These are phyloP conservation scores for Cucumis sativus DNA, from an alignment of 306 rosid species.

Conservation along the genomic window DNA sequence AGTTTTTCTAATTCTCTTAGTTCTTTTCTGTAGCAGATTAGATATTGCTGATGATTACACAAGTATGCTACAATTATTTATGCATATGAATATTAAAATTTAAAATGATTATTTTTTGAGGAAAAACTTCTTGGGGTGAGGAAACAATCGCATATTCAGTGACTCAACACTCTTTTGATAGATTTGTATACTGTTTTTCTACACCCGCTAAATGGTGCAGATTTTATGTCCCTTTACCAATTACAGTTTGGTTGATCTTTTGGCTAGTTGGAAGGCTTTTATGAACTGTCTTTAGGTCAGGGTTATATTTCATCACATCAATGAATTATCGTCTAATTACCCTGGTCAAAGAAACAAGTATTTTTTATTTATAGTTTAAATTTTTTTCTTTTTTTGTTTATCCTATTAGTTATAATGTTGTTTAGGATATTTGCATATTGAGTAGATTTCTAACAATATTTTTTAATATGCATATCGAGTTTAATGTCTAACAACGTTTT, in stretches of 20 bases:
- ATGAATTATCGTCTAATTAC: background rate
- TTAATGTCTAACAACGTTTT: conserved; percentile 2
- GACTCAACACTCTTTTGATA: background rate
- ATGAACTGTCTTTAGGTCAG: background rate
- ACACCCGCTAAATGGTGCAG: background rate
- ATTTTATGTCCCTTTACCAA: background rate
- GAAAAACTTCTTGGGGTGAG: background rate
- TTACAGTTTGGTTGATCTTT: background rate
- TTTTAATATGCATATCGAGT: background rate
- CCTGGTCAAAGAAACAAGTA: background rate
- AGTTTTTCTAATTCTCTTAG: background rate
- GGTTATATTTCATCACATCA: background rate
- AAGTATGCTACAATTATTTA: background rate
- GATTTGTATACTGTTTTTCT: background rate
- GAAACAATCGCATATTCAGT: background rate
- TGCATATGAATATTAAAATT: background rate
- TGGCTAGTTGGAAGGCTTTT: background rate
- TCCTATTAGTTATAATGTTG: background rate
- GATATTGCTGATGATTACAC: background rate
- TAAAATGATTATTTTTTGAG: background rate
- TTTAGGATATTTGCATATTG: background rate
- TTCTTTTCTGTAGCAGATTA: background rate
- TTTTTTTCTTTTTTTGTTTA: background rate
- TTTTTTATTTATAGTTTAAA: background rate
- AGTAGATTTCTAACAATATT: background rate